Evolutionary conservation across 2,329 filamentous ascomycete genomes (phyloP).

Genomic region (Fusarium pilosicola): DNA sequence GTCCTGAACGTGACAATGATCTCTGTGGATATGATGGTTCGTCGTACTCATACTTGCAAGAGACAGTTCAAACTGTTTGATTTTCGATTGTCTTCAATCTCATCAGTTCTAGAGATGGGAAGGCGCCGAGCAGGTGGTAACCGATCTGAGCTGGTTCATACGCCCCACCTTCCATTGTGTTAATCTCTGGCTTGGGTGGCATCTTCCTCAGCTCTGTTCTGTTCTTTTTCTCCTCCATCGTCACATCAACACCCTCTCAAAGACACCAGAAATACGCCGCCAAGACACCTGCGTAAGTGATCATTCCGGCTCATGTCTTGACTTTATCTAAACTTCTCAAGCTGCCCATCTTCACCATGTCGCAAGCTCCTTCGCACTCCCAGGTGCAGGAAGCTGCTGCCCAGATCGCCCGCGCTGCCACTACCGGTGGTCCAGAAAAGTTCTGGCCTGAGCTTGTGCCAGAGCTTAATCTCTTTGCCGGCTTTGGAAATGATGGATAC

Average conservation of each 20-base stretch:
- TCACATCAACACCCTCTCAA: background rate
- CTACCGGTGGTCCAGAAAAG: background rate
- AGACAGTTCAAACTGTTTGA: too few species aligned
- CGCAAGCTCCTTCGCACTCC: background rate
- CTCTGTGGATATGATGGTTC: too few species aligned
- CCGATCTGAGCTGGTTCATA: background rate
- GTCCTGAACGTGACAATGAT: too few species aligned
- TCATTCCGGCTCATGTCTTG: accelerated
- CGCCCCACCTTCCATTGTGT: background rate
- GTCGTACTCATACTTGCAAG: too few species aligned
- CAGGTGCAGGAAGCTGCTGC: background rate
- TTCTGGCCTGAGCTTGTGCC: background rate
- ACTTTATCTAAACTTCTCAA: background rate
- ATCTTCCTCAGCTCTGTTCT: background rate
- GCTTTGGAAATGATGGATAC: accelerated
- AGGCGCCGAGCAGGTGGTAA: too few species aligned
- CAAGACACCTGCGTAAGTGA: background rate
- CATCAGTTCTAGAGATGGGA: too few species aligned
- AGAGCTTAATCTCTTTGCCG: background rate
- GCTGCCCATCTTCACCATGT: background rate
- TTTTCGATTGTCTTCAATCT: too few species aligned
- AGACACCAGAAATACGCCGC: accelerated
- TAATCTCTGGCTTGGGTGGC: background rate
- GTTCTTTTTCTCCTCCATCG: background rate
- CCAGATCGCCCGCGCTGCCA: accelerated